phyloP scores from a whole-genome alignment of 305 asterid genomes.

The Fraxinus ornus region DNA sequence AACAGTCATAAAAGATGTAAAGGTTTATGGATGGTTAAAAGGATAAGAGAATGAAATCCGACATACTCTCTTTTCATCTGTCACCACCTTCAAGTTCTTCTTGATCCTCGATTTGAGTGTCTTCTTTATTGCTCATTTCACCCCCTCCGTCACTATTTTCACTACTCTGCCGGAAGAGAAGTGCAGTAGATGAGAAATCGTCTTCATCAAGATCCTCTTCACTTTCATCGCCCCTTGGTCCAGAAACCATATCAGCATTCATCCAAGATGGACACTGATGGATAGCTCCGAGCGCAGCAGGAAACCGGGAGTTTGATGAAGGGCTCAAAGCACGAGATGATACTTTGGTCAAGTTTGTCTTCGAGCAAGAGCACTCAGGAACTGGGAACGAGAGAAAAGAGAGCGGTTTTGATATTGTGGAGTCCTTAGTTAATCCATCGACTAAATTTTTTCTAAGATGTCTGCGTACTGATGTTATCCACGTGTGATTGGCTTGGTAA shows the following conservation, averaged over 20 bases:
- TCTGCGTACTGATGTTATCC: conserved; percentile 58
- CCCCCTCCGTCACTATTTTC: conserved; percentile 48
- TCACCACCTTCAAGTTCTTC: conserved; percentile 96
- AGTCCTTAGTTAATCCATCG: conserved; percentile 52
- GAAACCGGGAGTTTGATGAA: conserved; percentile 33
- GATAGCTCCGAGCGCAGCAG: conserved; percentile 34
- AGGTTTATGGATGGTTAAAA: not conserved
- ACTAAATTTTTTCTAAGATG: conserved; percentile 54
- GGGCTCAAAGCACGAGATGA: conserved; percentile 39
- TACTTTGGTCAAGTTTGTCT: conserved; percentile 25
- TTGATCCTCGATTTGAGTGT: conserved; percentile 79
- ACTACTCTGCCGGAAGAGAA: conserved; percentile 52
- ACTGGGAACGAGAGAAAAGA: conserved; percentile 78
- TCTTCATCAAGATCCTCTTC: conserved; percentile 59
- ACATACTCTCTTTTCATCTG: conserved; percentile 37
- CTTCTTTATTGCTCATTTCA: conserved; percentile 70
- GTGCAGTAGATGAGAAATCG: conserved; percentile 49
- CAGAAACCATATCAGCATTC: conserved; percentile 32
- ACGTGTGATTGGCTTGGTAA: conserved; percentile 77
- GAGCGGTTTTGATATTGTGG: conserved; percentile 41
- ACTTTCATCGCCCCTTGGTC: conserved; percentile 33
- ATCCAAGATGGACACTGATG: conserved; percentile 75
- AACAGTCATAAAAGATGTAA: not conserved
- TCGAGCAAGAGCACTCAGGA: conserved; percentile 79
- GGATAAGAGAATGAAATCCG: not conserved